Conservation (phyloP, 2,329 filamentous ascomycete species). For the Cadophora luteo-olivacea region DNA sequence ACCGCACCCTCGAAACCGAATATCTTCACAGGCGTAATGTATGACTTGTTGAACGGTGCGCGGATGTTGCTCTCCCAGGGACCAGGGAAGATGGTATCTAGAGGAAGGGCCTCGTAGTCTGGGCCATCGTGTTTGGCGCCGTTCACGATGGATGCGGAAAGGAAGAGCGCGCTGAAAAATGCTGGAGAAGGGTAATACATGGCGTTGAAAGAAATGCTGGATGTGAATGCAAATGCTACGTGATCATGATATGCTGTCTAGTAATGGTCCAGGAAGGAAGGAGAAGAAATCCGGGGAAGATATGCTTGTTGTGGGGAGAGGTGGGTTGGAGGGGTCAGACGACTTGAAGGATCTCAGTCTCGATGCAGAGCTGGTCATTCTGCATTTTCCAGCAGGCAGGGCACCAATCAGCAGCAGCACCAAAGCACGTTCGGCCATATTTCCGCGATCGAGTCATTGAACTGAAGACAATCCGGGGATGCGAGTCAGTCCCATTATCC, state of each 20-base stretch:
- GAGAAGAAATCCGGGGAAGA: slow-evolving; percentile 12
- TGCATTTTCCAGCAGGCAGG: background rate
- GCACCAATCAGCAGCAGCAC: background rate
- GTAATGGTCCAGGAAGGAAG: slow-evolving; percentile 8
- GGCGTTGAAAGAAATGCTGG: slow-evolving; percentile 8
- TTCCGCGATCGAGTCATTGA: slow-evolving; percentile 11
- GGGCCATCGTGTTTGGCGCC: slow-evolving; percentile 27
- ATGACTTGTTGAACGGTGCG: slow-evolving; percentile 46
- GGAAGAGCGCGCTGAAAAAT: slow-evolving; percentile 19
- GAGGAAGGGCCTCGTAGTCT: slow-evolving; percentile 41
- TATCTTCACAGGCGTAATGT: slow-evolving; percentile 46
- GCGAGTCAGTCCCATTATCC: background rate
- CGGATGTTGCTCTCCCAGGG: slow-evolving; percentile 50
- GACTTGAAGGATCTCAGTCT: slow-evolving; percentile 6
- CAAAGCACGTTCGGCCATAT: background rate
- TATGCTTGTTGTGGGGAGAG: background rate
- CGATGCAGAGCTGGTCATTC: background rate
- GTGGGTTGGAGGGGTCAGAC: slow-evolving; percentile 14
- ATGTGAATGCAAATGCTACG: slow-evolving; percentile 22
- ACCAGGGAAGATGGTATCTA: slow-evolving; percentile 47
- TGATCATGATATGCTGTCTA: slow-evolving; percentile 23
- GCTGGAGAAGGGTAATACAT: slow-evolving; percentile 15
- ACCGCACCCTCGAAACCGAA: slow-evolving; percentile 47
- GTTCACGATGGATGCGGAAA: slow-evolving; percentile 7
- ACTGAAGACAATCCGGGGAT: background rate